Evolutionary conservation across 2,329 filamentous ascomycete genomes (phyloP), one percentile per base, ranked within the genome.

Genomic region (Botrytis pseudocinerea): DNA sequence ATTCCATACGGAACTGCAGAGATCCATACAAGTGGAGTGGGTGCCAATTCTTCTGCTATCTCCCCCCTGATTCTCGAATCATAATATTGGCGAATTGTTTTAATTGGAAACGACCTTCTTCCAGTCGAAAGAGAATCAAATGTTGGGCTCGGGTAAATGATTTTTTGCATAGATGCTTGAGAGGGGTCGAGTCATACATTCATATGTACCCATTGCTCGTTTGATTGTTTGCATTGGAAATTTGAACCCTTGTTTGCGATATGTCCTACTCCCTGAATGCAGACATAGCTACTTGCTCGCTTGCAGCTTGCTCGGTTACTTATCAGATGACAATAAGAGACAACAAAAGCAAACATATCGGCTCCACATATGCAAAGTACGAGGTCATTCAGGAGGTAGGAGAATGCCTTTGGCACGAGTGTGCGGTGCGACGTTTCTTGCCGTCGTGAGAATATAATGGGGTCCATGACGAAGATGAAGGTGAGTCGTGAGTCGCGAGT

Each of bases 181-280:
- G 9, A 16, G 65, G 51, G 48, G 48, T 42, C 65, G 48, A 42
- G 51, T 69, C 65, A 57, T 69, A 42, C 51, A 22, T 42, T 44
- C 51, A 57, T 69, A 69, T 38, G 38, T 44, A 63, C 51, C n/a
- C 28, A 65, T 57, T 68, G 64, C 35, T 69, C 54, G 38, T 42
- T 69, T 69, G 48, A 10, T 12, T 42, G 65, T 57, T 57, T 32
- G 48, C 25, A 57, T 32, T 57, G 48, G 48, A 28, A 57, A 57
- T 57, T 12, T 42, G 22, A 44, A 69, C 54, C 65, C 65, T 57
- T 69, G 65, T 28, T 59, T 42, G 51, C 35, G 35, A 38, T 28
- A 28, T 42, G 57, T 20, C 35, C 14, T 42, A 6, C 48, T 68
- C n/a, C 10, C 51, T 57, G 48, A 10, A 42, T 57, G 54, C 35